Conservation (phyloP, 2,329 filamentous ascomycete species). For the Colletotrichum sp. region DNA sequence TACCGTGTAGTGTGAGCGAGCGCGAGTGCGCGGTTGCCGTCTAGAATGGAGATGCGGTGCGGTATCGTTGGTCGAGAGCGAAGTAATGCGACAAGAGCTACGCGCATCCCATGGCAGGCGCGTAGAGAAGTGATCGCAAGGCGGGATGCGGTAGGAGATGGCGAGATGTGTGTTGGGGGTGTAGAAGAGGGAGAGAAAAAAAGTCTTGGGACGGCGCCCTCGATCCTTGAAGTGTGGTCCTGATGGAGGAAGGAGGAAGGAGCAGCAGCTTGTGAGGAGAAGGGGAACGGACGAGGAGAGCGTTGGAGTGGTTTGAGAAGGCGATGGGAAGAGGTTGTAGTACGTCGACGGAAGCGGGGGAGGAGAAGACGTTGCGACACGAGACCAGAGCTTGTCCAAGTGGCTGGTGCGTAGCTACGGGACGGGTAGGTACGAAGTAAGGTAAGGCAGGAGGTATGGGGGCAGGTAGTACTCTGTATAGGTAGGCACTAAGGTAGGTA, state of each 20-base stretch:
- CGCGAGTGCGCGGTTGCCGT: constrained; percentile 5
- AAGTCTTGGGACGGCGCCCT: neutral
- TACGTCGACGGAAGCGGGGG: constrained; percentile 19
- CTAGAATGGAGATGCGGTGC: constrained; percentile 3
- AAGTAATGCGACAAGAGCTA: constrained; percentile 27
- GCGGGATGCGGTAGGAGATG: neutral
- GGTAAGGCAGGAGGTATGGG: neutral
- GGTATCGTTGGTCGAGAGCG: constrained; percentile 23
- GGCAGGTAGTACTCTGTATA: neutral
- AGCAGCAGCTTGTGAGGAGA: constrained; percentile 19
- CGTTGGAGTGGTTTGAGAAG: constrained; percentile 21
- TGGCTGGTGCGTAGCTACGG: constrained; percentile 18
- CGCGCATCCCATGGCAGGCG: constrained; percentile 37
- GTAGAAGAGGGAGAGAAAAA: neutral
- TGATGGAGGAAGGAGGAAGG: neutral
- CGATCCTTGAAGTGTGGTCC: neutral
- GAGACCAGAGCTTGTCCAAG: constrained; percentile 23
- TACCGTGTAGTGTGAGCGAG: neutral
- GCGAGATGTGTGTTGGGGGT: neutral
- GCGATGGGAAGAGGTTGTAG: constrained; percentile 19
- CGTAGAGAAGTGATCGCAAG: constrained; percentile 10
- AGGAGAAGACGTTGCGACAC: constrained; percentile 22
- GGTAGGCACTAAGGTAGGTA: neutral
- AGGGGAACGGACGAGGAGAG: constrained; percentile 12
- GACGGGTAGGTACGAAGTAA: constrained; percentile 14